Percentiles rank a stretch among this genome's conserved stretches.
These are phyloP conservation scores for Clonostachys solani DNA, from an alignment of 2,329 filamentous ascomycete species.

Conservation along the genomic window DNA sequence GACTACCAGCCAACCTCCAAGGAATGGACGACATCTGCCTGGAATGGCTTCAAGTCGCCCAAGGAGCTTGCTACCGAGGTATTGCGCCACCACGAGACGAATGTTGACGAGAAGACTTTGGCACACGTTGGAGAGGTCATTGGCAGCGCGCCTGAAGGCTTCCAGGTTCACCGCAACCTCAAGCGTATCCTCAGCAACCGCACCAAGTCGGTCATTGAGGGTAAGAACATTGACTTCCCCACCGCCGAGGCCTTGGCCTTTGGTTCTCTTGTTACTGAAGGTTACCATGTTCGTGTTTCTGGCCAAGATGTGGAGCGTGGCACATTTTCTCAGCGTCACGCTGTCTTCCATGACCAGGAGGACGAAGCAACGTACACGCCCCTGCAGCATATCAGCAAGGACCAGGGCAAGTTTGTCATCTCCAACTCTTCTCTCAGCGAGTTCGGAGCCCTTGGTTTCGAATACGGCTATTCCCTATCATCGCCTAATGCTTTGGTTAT, in stretches of 20 bases:
- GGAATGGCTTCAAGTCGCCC: constrained; percentile 95
- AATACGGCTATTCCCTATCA: constrained; percentile 96
- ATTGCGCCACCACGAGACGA: constrained; percentile 85
- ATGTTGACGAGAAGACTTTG: constrained; percentile 67
- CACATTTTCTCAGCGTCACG: constrained; percentile 97
- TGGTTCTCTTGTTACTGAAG: constrained; percentile 83
- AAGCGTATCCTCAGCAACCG: constrained; percentile 92
- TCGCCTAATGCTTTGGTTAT: constrained; percentile 96
- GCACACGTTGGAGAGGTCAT: constrained; percentile 81
- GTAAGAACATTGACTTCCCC: constrained; percentile 94
- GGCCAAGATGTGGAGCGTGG: constrained; percentile 99
- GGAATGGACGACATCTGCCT: constrained; percentile 97
- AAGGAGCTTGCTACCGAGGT: constrained; percentile 95
- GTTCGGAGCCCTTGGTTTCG: constrained; percentile 79
- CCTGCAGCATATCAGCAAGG: constrained; percentile 79
- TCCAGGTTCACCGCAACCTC: constrained; percentile 88
- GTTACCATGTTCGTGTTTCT: constrained; percentile 94
- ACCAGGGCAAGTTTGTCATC: constrained; percentile 94
- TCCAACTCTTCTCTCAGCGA: constrained; percentile 84
- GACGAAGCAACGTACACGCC: constrained; percentile 90
- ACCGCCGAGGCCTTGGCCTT: constrained; percentile 96
- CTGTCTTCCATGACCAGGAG: constrained; percentile 96
- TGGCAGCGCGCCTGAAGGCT: constrained; percentile 74
- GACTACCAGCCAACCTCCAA: constrained; percentile 95
- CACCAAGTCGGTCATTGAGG: constrained; percentile 88